Evolutionary conservation across 768 basidiomycete genomes (phyloP), one percentile per base, ranked within the genome.

Genomic region (Dacryopinax spathularia): DNA sequence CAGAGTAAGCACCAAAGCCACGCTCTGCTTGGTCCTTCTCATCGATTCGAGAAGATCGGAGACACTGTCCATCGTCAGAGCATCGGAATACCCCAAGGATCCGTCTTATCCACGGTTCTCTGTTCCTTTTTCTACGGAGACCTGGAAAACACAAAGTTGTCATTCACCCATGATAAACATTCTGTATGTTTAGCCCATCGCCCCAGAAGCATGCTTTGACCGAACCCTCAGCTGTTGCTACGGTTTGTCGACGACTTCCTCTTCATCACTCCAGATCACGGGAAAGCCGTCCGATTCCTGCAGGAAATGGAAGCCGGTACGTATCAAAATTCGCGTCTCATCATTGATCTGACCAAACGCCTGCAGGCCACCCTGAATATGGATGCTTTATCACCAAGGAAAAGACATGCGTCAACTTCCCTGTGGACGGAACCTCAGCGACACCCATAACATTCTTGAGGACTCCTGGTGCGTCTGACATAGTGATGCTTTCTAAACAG

Each of bases 71-170:
- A 87, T 71, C 84, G 87, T 13, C 96, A 99, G 73, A 82, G 81
- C n/a, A 82, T 90, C 31, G 96, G 96, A 1, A 99, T 99, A 25
- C 95, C 96, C 0, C 96, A 99, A 73, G 96, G 96, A 22, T 97
- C 94, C 1, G 84, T 93, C n/a, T 75, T 98, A n/a, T 96, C 93
- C 6, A 82, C 88, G 0, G 71, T 98, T n/a, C 76, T 99, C 1
- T 99, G 96, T 72, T 88, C 89, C 0, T 89, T 94, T 74, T 96
- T 91, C 72, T 99, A 97, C 68, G 94, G 91, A 5, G 87, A 95
- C 70, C 78, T 99, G 65, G 96, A 98, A 73, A 80, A 75, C 33
- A 76, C 70, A 6, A 72, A 75, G 36, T 84, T 88, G 9, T 63
- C 66, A 1, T 79, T 75, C 66, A 81, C 80, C 1, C 70, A 80